A percentile compares a stretch with the other conserved stretches of the same genome.
These are phyloP conservation scores for Spencermartinsiella ligniputridi DNA, from an alignment of 1,139 yeast genomes.

Conservation along the genomic window DNA sequence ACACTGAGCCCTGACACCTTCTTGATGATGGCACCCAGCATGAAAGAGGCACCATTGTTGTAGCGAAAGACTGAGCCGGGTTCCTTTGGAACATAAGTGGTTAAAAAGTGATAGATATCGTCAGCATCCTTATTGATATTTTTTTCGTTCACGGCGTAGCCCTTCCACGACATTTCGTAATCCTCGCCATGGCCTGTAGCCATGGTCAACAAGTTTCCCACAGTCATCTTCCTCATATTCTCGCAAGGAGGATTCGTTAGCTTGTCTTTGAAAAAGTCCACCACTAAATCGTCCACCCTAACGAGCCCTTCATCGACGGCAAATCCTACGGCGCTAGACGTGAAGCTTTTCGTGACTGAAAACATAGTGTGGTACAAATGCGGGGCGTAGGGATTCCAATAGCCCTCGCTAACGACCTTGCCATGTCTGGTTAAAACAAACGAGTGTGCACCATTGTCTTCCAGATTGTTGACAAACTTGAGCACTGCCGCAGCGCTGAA, in stretches of 20 bases:
- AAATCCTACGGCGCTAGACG: slow-evolving; percentile 16
- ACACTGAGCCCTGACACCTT: slow-evolving; percentile 12
- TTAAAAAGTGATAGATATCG: slow-evolving; percentile 10
- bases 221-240: slow-evolving; percentile 14
- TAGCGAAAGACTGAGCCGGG: slow-evolving; percentile 15
- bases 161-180: slow-evolving; percentile 8
- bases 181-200: slow-evolving; percentile 13
- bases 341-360: slow-evolving; percentile 16
- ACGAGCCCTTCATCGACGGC: slow-evolving; percentile 16
- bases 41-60: slow-evolving; percentile 13
- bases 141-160: slow-evolving; percentile 1
- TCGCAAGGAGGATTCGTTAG: slow-evolving; percentile 12
- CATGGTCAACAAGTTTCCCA: slow-evolving; percentile 14
- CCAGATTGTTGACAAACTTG: slow-evolving; percentile 16
- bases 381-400: slow-evolving; percentile 14
- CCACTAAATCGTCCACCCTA: slow-evolving; percentile 11
- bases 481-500: slow-evolving; percentile 8
- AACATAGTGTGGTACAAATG: slow-evolving; percentile 13
- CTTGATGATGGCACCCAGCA: slow-evolving; percentile 15
- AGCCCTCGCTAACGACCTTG: slow-evolving; percentile 14
- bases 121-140: slow-evolving; percentile 8
- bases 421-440: slow-evolving; percentile 13
- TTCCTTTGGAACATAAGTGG: slow-evolving; percentile 12
- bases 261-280: slow-evolving; percentile 12
- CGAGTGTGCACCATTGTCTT: slow-evolving; percentile 10